Conservation (phyloP, 345 rosid species). For the Barbarea vulgaris region DNA sequence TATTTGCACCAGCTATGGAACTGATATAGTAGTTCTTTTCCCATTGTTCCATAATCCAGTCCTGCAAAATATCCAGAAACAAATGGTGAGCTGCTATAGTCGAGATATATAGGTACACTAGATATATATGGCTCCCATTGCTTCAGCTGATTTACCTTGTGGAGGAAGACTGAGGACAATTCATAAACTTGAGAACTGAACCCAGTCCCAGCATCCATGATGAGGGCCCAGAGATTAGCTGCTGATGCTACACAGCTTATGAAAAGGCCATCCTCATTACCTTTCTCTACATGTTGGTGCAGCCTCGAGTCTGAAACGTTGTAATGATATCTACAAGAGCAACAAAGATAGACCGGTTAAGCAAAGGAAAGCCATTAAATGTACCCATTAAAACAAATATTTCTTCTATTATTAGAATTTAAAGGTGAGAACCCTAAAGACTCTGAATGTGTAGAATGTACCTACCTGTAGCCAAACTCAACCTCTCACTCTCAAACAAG, state of each 20-base stretch:
- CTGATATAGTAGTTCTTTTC: constrained; percentile 91
- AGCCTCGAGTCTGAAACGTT: constrained; percentile 86
- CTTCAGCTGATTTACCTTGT: constrained; percentile 62
- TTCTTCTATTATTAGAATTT: not conserved
- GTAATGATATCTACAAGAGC: constrained; percentile 79
- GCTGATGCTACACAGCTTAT: constrained; percentile 92
- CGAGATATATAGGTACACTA: too few species aligned
- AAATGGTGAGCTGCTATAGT: constrained; percentile 17
- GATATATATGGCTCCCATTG: not conserved
- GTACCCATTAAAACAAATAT: not conserved
- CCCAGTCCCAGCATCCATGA: constrained; percentile 99
- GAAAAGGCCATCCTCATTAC: constrained; percentile 86
- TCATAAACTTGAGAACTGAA: constrained; percentile 88
- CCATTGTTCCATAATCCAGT: constrained; percentile 99
- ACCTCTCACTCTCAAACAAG: too few species aligned
- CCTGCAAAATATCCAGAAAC: constrained; percentile 51
- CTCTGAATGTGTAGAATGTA: too few species aligned
- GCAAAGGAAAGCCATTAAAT: constrained; percentile 3
- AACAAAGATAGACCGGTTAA: constrained; percentile 22
- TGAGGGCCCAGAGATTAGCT: constrained; percentile 89
- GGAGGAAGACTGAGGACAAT: constrained; percentile 76
- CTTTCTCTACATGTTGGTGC: constrained; percentile 83
- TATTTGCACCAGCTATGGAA: constrained; percentile 87
- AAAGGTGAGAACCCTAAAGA: too few species aligned
- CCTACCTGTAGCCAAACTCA: not conserved